Percentiles rank a stretch among this genome's conserved stretches.
Evolutionary conservation across 495 filamentous ascomycete species (phyloP).

Genomic region (Friedmanniomyces endolithicus): DNA sequence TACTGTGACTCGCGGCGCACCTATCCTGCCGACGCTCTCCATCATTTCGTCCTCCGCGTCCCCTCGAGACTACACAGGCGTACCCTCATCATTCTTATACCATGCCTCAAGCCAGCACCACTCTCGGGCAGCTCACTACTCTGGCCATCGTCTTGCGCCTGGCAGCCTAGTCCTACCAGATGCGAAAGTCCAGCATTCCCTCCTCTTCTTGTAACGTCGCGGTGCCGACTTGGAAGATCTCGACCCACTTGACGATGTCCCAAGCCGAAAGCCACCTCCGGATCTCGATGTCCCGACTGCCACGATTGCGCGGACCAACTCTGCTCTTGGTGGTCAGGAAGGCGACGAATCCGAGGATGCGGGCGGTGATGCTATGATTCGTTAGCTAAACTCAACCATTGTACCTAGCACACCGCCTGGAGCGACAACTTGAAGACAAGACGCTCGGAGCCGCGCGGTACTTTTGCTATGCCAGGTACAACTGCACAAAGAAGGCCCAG

Average conservation of each 20-base stretch:
- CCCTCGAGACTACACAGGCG: no score
- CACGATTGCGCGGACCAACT: no score
- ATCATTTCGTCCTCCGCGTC: no score
- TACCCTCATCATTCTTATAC: no score
- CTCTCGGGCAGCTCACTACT: no score
- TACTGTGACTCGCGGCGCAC: no score
- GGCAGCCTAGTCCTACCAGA: background rate
- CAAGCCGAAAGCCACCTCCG: background rate
- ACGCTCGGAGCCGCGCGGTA: no score
- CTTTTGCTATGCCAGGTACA: no score
- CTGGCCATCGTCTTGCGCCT: no score
- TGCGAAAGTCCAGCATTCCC: background rate
- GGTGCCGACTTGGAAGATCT: background rate
- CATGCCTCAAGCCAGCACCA: no score
- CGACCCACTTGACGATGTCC: background rate
- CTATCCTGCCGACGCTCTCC: no score
- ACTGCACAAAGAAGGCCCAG: background rate
- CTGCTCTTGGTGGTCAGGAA: background rate
- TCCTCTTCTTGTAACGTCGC: background rate
- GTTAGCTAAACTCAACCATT: background rate
- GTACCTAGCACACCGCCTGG: background rate
- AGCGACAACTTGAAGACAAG: no score
- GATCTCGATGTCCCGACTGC: background rate
- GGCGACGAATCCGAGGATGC: background rate
- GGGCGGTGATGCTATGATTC: background rate